Evolutionary conservation across 345 rosid genomes (phyloP).

Genomic region (Psidium friedrichsthalianum): DNA sequence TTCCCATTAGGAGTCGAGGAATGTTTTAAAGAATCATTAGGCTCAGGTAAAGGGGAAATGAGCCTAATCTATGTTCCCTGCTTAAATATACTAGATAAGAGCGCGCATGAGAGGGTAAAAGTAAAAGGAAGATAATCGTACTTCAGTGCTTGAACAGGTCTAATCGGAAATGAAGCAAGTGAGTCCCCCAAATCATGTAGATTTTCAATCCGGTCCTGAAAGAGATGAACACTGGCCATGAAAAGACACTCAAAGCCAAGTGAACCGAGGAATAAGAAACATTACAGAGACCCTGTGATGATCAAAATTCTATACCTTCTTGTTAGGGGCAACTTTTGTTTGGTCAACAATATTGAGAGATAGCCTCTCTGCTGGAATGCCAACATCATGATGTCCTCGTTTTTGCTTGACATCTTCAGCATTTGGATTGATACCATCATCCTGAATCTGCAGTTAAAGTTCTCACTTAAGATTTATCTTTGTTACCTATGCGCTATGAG

Average conservation of each 20-base stretch:
- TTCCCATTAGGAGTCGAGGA: neutral
- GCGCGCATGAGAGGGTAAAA: neutral
- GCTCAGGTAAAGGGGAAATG: neutral
- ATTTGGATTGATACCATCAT: slow-evolving; percentile 41
- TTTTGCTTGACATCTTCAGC: slow-evolving; percentile 37
- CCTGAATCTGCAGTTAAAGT: slow-evolving; percentile 55
- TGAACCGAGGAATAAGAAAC: neutral
- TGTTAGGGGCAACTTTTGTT: slow-evolving; percentile 39
- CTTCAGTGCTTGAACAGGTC: slow-evolving; percentile 56
- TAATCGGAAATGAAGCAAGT: slow-evolving; percentile 64
- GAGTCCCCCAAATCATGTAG: slow-evolving; percentile 70
- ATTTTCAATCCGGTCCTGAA: slow-evolving; percentile 56
- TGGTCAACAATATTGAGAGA: slow-evolving; percentile 36
- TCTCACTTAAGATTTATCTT: neutral
- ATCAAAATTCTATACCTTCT: slow-evolving; percentile 30
- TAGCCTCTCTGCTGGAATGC: slow-evolving; percentile 13
- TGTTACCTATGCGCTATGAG: neutral
- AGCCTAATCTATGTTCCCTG: neutral
- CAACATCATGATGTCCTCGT: slow-evolving; percentile 13
- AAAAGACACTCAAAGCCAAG: slow-evolving; percentile 1
- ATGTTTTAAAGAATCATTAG: neutral
- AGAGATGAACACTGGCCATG: slow-evolving; percentile 5
- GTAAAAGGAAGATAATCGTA: neutral
- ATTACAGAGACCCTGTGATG: neutral
- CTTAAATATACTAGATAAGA: neutral